Evolutionary conservation across 805 yeast species (phyloP), one percentile per base, ranked within the genome.

Genomic region (Candida yuanshanica): DNA sequence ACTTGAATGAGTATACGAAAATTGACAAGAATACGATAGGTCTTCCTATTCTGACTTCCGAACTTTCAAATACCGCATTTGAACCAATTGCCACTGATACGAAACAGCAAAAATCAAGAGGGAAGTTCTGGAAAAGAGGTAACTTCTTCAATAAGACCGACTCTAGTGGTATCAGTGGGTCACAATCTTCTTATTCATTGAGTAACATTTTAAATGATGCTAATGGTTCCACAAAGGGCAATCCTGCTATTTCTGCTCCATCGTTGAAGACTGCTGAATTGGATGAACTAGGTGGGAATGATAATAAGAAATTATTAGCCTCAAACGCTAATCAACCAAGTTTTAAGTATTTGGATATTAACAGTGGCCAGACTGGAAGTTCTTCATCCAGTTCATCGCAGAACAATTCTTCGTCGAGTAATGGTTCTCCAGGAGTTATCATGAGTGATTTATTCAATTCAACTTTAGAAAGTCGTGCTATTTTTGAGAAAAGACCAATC

Each of bases 391-490:
- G 39, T 17, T 43, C 50, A 2, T 35, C 44, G 1, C 38, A 33
- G 8, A 32, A 17, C 22, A 33, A 33, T 16, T 14, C 20, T 17
- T 26, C 23, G 16, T 35, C 37, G 17, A 14, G 5, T n/a, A 24
- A 7, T 8, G 22, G 20, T 18, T 26, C 6, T 7, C 34, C 43
- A 14, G 21, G 37, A 3, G 17, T 35, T 35, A 48, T 47, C 9
- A 51, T 47, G 51, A 48, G 56, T 48, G 47, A 56, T 53, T 37
- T 56, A 47, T 46, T 55, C 50, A 44, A 52, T 26, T 69, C 79
- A 9, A 70, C 88, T 1, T 69, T 91, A 39, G 82, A 79, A 44
- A 69, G 72, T 41, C 69, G 95, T 39, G 72, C 85, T 12, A 64
- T 65, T 13, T 69, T 63, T 49, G 99, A 91, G 56, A 70, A 73